Evolutionary conservation across 129 eudicot species (phyloP).

Genomic region (Erigeron canadensis): DNA sequence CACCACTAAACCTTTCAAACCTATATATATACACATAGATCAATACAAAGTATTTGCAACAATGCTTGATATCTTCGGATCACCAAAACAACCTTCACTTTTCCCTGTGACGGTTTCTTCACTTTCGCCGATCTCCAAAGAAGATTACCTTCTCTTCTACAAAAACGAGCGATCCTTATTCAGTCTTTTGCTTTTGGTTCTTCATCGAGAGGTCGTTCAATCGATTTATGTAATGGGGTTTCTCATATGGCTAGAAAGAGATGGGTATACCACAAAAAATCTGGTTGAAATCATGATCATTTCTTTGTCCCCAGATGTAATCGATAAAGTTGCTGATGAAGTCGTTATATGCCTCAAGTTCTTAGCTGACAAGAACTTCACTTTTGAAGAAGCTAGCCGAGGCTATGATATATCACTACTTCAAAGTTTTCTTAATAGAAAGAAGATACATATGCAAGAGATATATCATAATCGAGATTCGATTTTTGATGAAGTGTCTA

Average conservation of each 20-base stretch:
- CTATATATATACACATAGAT: too few species aligned
- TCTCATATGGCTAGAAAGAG: conserved; percentile 49
- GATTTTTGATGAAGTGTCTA: conserved; percentile 26
- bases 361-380: conserved; percentile 1
- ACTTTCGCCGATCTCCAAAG: conserved; percentile 14
- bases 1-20: neutral
- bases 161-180: conserved; percentile 41
- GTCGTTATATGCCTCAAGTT: conserved; percentile 32
- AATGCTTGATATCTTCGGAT: conserved; percentile 2
- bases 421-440: conserved; percentile 30
- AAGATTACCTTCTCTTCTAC: conserved; percentile 44
- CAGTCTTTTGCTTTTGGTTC: conserved; percentile 25
- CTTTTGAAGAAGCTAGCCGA: neutral
- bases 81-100: conserved; percentile 6
- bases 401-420: conserved; percentile 14
- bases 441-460: conserved; percentile 17
- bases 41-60: neutral
- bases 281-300: conserved; percentile 17
- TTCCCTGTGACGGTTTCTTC: conserved; percentile 6
- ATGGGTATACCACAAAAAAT: conserved; percentile 12
- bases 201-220: conserved; percentile 36
- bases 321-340: conserved; percentile 32
- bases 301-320: conserved; percentile 7
- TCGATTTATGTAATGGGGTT: conserved; percentile 44
- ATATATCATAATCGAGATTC: conserved; percentile 23